Evolutionary conservation across 2,329 filamentous ascomycete genomes (phyloP).

Genomic region (Hymenotorrendiella dingleyae): DNA sequence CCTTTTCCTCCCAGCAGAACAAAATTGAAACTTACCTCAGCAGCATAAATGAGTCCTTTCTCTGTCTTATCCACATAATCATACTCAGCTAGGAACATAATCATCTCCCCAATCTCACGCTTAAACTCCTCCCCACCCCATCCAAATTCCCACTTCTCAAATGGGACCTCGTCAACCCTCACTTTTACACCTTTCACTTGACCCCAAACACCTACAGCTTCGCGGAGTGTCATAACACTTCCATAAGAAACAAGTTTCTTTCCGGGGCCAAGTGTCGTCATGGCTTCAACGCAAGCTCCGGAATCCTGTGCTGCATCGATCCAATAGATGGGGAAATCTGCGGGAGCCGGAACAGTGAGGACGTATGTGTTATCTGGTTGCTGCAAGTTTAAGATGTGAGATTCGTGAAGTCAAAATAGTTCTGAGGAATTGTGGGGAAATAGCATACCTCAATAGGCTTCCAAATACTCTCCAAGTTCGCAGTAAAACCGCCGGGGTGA

Average conservation of each 20-base stretch:
- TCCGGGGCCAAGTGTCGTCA: conserved; percentile 17
- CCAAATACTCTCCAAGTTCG: conserved; percentile 16
- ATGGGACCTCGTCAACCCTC: conserved; percentile 12
- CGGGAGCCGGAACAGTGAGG: conserved; percentile 11
- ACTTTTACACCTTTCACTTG: conserved; percentile 16
- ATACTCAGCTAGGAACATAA: conserved; percentile 24
- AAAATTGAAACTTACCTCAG: conserved; percentile 11
- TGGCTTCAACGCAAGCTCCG: conserved; percentile 15
- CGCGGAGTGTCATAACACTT: too few relatives aligned
- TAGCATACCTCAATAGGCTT: conserved; percentile 12
- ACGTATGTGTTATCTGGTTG: conserved; percentile 21
- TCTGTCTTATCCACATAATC: conserved; percentile 34
- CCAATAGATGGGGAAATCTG: conserved; percentile 13
- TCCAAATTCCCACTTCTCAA: conserved; percentile 21
- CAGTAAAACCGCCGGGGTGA: conserved; percentile 27
- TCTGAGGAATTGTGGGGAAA: not conserved
- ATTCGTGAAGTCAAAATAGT: not conserved
- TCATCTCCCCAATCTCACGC: conserved; percentile 33
- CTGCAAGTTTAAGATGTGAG: conserved; percentile 17
- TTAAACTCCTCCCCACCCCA: conserved; percentile 20
- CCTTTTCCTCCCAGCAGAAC: not conserved
- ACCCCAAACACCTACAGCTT: too few relatives aligned
- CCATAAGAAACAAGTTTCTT: conserved; percentile 14
- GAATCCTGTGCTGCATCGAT: conserved; percentile 25
- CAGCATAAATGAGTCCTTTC: conserved; percentile 30